Percentiles rank a stretch among this genome's conserved stretches.
Evolutionary conservation across 106 monocot genomes (phyloP).

Genomic region (Dioscorea zingiberensis): DNA sequence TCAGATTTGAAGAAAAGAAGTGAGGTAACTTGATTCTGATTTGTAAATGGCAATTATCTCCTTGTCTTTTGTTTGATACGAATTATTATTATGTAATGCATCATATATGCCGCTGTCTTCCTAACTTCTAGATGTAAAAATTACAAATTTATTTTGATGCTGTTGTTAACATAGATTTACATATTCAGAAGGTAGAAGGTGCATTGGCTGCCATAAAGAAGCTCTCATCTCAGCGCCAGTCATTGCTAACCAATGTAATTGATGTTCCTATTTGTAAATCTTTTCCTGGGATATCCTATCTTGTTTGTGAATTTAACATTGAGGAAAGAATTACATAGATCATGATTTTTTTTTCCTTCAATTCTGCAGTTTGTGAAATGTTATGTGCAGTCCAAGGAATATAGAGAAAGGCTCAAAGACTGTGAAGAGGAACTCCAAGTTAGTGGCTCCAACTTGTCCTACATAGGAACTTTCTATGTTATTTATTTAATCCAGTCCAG

Average conservation of each 20-base stretch:
- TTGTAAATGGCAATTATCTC: constrained; percentile 1
- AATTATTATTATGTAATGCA: background rate
- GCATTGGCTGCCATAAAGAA: constrained; percentile 52
- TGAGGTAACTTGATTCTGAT: constrained; percentile 29
- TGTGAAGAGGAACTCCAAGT: constrained; percentile 72
- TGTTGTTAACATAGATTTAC: background rate
- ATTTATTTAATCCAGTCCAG: too few relatives aligned
- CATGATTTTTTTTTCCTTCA: background rate
- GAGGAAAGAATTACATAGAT: background rate
- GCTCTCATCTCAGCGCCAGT: constrained; percentile 52
- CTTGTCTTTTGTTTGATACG: background rate
- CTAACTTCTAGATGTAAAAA: background rate
- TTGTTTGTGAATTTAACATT: background rate
- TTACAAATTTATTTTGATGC: background rate
- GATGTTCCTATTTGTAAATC: background rate
- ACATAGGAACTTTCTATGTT: background rate
- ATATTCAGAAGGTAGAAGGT: constrained; percentile 68
- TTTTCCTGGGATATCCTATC: too few relatives aligned
- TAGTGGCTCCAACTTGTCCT: background rate
- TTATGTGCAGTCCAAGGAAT: constrained; percentile 50
- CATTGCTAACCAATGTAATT: constrained; percentile 50
- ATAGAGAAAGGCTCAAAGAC: constrained; percentile 47
- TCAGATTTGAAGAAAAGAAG: constrained; percentile 61
- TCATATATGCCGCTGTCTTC: background rate
- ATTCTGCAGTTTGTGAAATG: constrained; percentile 42